These are phyloP conservation scores for Hypoxylon sp. DNA, from an alignment of 2,329 filamentous ascomycete genomes.

Conservation along the genomic window DNA sequence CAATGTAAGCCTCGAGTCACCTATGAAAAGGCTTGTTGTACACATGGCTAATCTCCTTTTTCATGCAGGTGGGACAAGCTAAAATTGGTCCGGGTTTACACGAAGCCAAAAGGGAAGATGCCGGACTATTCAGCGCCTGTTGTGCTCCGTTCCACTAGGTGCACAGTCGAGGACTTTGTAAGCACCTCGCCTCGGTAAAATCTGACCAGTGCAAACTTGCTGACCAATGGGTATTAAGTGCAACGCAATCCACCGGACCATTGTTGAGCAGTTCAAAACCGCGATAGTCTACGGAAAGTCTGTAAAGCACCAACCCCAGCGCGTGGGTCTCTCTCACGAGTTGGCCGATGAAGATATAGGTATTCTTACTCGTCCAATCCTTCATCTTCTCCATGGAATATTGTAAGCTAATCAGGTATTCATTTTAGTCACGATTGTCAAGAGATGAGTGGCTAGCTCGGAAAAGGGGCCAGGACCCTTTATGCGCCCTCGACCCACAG, in stretches of 20 bases:
- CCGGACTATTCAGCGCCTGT: slow-evolving; percentile 95
- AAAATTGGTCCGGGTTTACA: slow-evolving; percentile 91
- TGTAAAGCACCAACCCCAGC: slow-evolving; percentile 98
- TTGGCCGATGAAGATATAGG: slow-evolving; percentile 97
- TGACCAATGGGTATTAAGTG: slow-evolving; percentile 72
- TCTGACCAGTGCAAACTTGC: slow-evolving; percentile 46
- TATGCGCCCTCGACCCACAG: slow-evolving; percentile 47
- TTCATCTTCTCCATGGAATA: slow-evolving; percentile 22
- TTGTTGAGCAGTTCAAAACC: slow-evolving; percentile 94
- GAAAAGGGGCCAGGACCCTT: slow-evolving; percentile 39
- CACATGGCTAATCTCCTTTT: slow-evolving; percentile 45
- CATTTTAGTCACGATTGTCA: slow-evolving; percentile 73
- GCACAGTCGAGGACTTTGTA: slow-evolving; percentile 97
- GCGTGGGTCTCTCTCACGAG: slow-evolving; percentile 91
- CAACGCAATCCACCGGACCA: slow-evolving; percentile 96
- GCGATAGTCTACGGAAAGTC: slow-evolving; percentile 98
- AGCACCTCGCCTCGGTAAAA: slow-evolving; percentile 58
- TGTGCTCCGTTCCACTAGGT: slow-evolving; percentile 83
- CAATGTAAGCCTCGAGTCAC: slow-evolving; percentile 72
- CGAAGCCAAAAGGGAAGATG: slow-evolving; percentile 95
- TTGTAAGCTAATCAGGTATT: slow-evolving; percentile 47
- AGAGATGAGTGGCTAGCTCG: slow-evolving; percentile 66
- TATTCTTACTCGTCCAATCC: slow-evolving; percentile 58
- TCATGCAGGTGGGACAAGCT: slow-evolving; percentile 86
- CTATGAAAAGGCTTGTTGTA: slow-evolving; percentile 21